Conservation (phyloP, 192 early-diverging fungal species). For the Cetraspora pellucida region DNA sequence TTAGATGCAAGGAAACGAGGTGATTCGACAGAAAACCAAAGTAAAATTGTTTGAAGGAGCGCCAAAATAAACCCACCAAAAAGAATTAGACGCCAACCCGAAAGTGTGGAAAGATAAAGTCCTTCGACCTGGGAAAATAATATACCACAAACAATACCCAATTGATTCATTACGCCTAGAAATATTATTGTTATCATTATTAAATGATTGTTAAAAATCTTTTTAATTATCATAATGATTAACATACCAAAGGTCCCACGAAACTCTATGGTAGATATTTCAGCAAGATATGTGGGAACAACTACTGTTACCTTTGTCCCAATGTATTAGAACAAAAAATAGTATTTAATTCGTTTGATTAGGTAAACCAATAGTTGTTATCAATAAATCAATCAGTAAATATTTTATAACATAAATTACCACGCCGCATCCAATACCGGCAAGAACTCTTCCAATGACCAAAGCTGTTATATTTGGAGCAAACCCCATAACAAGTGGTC, state of each 20-base stretch:
- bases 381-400: neutral
- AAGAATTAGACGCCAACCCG: conserved; percentile 77
- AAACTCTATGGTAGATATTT: conserved; percentile 67
- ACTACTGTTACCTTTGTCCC: conserved; percentile 56
- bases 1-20: conserved; percentile 67
- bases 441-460: conserved; percentile 67
- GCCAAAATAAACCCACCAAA: conserved; percentile 59
- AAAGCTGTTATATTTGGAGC: conserved; percentile 54
- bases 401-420: conserved; percentile 33
- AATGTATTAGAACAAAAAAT: no score
- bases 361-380: neutral
- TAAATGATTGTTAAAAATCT: neutral
- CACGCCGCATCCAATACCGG: conserved; percentile 78
- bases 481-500: conserved; percentile 64
- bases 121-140: conserved; percentile 73
- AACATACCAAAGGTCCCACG: conserved; percentile 71
- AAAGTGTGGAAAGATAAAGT: conserved; percentile 59
- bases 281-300: conserved; percentile 80
- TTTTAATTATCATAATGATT: neutral
- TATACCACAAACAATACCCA: conserved; percentile 81
- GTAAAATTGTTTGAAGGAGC: conserved; percentile 63
- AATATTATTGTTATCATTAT: neutral
- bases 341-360: neutral
- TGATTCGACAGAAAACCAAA: conserved; percentile 80
- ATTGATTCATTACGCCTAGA: conserved; percentile 77